Percentiles rank a stretch among this genome's conserved stretches.
Conservation (phyloP, 345 rosid genomes). For the Eucalyptus caleyi region DNA sequence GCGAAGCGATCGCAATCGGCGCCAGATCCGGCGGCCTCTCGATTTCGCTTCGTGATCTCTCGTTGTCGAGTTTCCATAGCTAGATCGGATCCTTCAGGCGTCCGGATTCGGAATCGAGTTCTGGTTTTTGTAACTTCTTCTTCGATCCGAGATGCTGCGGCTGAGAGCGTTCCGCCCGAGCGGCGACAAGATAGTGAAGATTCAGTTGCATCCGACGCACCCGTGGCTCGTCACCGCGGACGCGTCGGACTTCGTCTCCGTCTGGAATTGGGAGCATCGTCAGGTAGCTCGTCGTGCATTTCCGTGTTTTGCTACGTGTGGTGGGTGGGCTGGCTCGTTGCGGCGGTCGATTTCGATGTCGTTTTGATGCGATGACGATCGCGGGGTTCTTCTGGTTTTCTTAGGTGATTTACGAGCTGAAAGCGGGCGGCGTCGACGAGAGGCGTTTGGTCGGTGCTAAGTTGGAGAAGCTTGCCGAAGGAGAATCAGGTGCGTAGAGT, state of each 20-base stretch:
- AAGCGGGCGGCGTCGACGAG: constrained; percentile 97
- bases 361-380: background rate
- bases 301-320: background rate
- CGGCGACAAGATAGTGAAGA: constrained; percentile 80
- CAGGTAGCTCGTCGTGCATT: constrained; percentile 30
- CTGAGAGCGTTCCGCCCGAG: constrained; percentile 80
- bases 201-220: constrained; percentile 96
- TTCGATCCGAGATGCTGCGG: constrained; percentile 52
- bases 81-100: background rate
- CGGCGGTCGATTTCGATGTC: background rate
- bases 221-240: constrained; percentile 99
- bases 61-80: background rate
- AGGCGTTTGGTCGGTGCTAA: constrained; percentile 94
- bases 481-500: constrained; percentile 56
- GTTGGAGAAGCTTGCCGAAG: constrained; percentile 98
- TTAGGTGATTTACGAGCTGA: constrained; percentile 86
- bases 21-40: background rate
- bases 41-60: background rate
- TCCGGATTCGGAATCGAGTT: background rate
- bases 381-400: background rate
- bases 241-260: constrained; percentile 91
- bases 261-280: constrained; percentile 99
- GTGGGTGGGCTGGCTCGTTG: background rate
- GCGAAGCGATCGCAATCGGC: background rate
- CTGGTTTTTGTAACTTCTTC: background rate